Base-by-base conservation (phyloP, 176 grass and related monocot species). In the Aechmea fasciata region DNA sequence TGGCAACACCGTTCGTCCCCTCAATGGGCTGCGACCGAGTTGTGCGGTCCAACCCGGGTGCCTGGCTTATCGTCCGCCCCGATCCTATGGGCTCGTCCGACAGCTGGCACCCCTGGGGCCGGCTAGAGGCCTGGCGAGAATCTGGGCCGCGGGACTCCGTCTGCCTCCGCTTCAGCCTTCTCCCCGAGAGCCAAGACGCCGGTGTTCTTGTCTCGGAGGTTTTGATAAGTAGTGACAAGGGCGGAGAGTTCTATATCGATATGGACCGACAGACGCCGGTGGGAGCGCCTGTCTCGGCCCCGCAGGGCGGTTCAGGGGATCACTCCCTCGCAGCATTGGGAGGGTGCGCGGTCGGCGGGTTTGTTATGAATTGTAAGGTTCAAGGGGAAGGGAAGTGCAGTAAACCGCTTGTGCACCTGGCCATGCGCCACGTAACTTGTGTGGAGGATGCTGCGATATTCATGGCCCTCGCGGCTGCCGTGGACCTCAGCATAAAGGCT, bases 401-500 rank as follows among this genome's bases (percentile, higher is more conserved):
- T 71, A 79, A 75, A 67, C 80, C 81, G 26, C 26, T 92, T 14
- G 92, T 92, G 57, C 92, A 90, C 13, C 79, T 96, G 17, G 88
- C 92, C 14, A 52, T 69, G 74, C 78, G 83, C 0, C 86, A 96
- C 63, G 83, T 92, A 6, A 75, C 81, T 50, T 96, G 88, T 59
- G 70, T 89, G 65, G 89, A 96, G 84, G 93, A 96, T 66, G 93
- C 86, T 12, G 93, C 93, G 6, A 86, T 90, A 69, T 92, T 96
- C 67, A 70, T 92, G 11, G 89, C 92, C 11, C 88, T 96, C 71
- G 83, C 93, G 3, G 86, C 85, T 24, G 93, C 93, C 5, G 89
- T 90, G 14, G 89, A 96, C 72, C 93, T 96, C 48, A 92, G 93
- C 67, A 80, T 96, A 51, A 96, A 96, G 77, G 93, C 89, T 6